A percentile compares a stretch with the other conserved stretches of the same genome.
Conservation (phyloP, 768 basidiomycete species). For the Tricholoma terreum region DNA sequence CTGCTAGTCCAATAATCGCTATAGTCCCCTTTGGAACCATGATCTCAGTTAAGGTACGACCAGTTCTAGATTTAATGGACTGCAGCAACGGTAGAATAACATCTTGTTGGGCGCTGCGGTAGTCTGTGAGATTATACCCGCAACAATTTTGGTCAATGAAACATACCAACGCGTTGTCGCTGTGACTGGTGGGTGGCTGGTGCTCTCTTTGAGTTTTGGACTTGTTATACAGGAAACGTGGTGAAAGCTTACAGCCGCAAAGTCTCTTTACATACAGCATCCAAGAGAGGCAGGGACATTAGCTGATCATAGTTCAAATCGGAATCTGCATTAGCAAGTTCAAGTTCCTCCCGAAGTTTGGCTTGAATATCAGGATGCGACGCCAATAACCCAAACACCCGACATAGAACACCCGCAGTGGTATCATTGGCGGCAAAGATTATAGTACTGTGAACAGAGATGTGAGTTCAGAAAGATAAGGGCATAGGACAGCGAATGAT, state of each 20-base stretch:
- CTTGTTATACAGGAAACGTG: neutral
- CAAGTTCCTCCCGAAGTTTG: neutral
- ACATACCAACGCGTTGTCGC: neutral
- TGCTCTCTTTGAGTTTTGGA: neutral
- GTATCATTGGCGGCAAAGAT: neutral
- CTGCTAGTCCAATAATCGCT: neutral
- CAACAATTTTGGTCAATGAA: neutral
- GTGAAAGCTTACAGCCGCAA: neutral
- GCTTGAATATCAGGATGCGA: neutral
- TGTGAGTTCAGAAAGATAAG: neutral
- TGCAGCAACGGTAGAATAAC: neutral
- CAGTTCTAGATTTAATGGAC: neutral
- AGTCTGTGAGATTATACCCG: neutral
- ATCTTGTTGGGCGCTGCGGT: neutral
- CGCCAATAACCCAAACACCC: neutral
- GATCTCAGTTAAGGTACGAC: neutral
- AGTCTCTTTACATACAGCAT: neutral
- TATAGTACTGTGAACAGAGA: neutral
- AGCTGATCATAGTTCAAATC: neutral
- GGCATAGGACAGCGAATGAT: neutral
- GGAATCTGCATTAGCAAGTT: neutral
- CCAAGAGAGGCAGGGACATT: neutral
- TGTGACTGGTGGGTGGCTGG: neutral
- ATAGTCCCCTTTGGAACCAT: neutral
- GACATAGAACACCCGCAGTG: neutral